These are phyloP conservation scores for Claviceps pazoutovae DNA, from an alignment of 2,329 filamentous ascomycete genomes.

Conservation along the genomic window DNA sequence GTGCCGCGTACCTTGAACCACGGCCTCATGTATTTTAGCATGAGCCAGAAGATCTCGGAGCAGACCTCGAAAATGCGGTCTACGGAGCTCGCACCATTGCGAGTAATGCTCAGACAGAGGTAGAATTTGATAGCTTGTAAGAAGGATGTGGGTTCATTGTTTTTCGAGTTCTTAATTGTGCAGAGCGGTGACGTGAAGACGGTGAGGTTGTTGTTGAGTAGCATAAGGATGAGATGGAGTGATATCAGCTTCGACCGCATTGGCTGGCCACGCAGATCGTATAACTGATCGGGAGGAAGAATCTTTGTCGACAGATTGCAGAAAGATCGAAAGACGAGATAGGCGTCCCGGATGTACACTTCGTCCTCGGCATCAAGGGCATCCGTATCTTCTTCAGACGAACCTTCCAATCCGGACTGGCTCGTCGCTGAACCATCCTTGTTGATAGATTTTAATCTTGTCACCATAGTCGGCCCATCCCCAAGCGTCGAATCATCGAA, in stretches of 20 bases:
- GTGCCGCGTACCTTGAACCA: constrained; percentile 62
- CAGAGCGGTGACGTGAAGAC: constrained; percentile 87
- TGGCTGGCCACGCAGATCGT: constrained; percentile 82
- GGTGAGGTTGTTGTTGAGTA: constrained; percentile 83
- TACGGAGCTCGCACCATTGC: constrained; percentile 89
- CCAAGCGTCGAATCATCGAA: constrained; percentile 55
- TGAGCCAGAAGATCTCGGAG: constrained; percentile 95
- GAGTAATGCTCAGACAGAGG: constrained; percentile 82
- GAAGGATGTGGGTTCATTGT: constrained; percentile 76
- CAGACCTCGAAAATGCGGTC: constrained; percentile 88
- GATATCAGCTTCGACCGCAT: constrained; percentile 97
- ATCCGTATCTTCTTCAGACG: constrained; percentile 42
- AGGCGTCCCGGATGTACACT: constrained; percentile 92
- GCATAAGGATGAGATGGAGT: constrained; percentile 85
- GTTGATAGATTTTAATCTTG: constrained; percentile 39
- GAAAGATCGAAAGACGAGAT: constrained; percentile 92
- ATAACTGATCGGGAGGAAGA: constrained; percentile 76
- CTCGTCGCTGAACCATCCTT: constrained; percentile 28
- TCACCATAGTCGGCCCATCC: constrained; percentile 54
- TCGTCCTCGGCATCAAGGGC: constrained; percentile 67
- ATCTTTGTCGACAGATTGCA: constrained; percentile 95
- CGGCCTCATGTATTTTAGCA: constrained; percentile 84
- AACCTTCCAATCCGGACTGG: constrained; percentile 40
- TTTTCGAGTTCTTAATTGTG: constrained; percentile 84
- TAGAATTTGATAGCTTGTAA: constrained; percentile 95